Conservation (phyloP, 2,329 filamentous ascomycete species). For the Cladosporium phlei region DNA sequence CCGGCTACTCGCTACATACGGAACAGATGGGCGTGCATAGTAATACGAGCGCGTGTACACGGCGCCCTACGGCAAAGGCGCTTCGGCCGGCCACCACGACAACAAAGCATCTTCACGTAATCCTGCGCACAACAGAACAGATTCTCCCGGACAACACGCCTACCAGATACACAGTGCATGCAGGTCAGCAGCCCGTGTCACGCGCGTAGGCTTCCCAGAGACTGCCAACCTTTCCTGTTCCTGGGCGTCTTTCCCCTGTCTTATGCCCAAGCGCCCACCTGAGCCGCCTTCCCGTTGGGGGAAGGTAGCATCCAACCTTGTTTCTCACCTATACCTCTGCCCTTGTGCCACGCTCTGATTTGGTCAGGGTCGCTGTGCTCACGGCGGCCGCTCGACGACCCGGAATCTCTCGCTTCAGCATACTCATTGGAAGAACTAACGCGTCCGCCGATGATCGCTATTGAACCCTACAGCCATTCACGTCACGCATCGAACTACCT, state of each 20-base stretch:
- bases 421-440: slow-evolving; percentile 3
- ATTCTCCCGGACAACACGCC: slow-evolving; percentile 2
- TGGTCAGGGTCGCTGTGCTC: slow-evolving; percentile 9
- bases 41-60: slow-evolving; percentile 6
- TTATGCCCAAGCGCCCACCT: not conserved
- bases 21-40: slow-evolving; percentile 2
- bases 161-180: too few relatives aligned
- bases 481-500: slow-evolving; percentile 6
- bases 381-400: not conserved
- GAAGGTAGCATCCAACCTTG: slow-evolving; percentile 9
- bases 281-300: slow-evolving; percentile 1
- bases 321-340: not conserved
- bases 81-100: slow-evolving; percentile 8
- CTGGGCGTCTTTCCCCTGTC: slow-evolving; percentile 3
- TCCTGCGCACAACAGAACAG: not conserved
- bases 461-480: slow-evolving; percentile 12
- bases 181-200: not conserved
- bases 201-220: not conserved
- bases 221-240: slow-evolving; percentile 10
- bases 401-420: not conserved
- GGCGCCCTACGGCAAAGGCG: not conserved
- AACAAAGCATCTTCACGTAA: not conserved
- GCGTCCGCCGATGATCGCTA: slow-evolving; percentile 4
- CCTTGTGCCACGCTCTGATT: not conserved
- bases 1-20: too few relatives aligned